Evolutionary conservation across 164 flowering plant genomes (phyloP).

Genomic region (Vitis labrusca): DNA sequence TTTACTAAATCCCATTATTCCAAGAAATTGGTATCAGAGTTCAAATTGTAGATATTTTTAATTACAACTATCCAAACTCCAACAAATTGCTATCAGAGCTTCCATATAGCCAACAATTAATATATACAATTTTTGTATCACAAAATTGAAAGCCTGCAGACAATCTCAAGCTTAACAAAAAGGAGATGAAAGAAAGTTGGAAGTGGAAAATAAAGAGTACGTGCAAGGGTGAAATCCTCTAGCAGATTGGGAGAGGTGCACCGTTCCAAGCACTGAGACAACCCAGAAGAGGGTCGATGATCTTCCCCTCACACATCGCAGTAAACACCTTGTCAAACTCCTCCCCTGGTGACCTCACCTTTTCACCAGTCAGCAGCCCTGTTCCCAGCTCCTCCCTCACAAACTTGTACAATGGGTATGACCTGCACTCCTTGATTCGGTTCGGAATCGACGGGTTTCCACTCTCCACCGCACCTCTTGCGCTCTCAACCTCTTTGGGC

Average conservation of each 20-base stretch:
- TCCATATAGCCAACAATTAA: too few species aligned
- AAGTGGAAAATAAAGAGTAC: too few species aligned
- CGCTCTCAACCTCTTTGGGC: conserved; percentile 8
- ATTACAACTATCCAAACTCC: too few species aligned
- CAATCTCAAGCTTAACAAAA: too few species aligned
- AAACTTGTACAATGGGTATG: conserved; percentile 4
- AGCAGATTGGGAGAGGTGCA: conserved; percentile 6
- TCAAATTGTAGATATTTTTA: too few species aligned
- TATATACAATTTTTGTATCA: too few species aligned
- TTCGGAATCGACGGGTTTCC: not conserved
- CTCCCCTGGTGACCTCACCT: conserved; percentile 2
- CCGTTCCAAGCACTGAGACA: conserved; percentile 13
- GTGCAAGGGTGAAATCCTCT: not conserved
- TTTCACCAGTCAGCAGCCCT: not conserved
- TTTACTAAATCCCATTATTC: too few species aligned
- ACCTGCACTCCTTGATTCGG: conserved; percentile 2
- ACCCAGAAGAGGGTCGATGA: conserved; percentile 3
- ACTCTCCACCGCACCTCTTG: not conserved
- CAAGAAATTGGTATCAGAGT: too few species aligned
- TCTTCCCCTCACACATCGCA: conserved; percentile 8
- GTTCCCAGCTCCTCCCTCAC: conserved; percentile 7
- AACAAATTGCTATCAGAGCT: too few species aligned
- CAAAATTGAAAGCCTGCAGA: too few species aligned
- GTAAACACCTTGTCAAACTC: conserved; percentile 1
- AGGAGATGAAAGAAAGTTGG: too few species aligned